These are phyloP conservation scores for Aspergillus heteromorphus DNA, from an alignment of 495 filamentous ascomycete genomes.

Conservation along the genomic window DNA sequence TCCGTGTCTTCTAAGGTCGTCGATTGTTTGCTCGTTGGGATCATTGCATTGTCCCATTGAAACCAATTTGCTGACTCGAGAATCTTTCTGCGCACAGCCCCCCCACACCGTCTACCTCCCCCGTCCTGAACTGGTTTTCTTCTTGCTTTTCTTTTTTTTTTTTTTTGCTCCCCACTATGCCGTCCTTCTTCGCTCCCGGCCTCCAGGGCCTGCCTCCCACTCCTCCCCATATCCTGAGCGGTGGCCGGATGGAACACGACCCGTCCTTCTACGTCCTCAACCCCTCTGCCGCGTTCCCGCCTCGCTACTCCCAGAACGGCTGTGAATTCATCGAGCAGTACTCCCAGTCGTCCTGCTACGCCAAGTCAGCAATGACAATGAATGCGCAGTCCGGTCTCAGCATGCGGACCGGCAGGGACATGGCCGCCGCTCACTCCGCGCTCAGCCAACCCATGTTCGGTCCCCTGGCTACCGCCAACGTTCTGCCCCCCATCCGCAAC, in stretches of 20 bases:
- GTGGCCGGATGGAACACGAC: conserved; percentile 37
- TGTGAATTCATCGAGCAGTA: conserved; percentile 49
- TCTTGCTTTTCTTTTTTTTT: conserved; percentile 6
- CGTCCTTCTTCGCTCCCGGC: conserved; percentile 42
- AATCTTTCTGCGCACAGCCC: conserved; percentile 10
- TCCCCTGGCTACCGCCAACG: conserved; percentile 28
- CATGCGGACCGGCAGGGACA: conserved; percentile 31
- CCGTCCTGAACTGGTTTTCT: conserved; percentile 35
- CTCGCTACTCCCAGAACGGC: conserved; percentile 43
- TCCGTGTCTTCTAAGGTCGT: conserved; percentile 7
- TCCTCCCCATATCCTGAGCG: conserved; percentile 38
- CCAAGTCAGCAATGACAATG: conserved; percentile 39
- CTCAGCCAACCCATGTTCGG: conserved; percentile 37
- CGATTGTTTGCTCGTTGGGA: conserved; percentile 8
- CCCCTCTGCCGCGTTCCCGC: conserved; percentile 36
- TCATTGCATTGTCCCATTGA: conserved; percentile 3
- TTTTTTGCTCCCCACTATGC: conserved; percentile 27
- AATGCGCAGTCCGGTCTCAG: conserved; percentile 27
- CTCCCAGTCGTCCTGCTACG: conserved; percentile 40
- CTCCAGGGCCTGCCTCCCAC: conserved; percentile 42
- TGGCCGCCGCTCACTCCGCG: conserved; percentile 20
- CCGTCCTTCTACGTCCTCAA: conserved; percentile 37
- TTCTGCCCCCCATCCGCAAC: conserved; percentile 38
- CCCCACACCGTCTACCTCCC: conserved; percentile 30
- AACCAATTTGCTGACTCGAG: conserved; percentile 11